A percentile compares a stretch with the other conserved stretches of the same genome.
Evolutionary conservation across 164 flowering plant genomes (phyloP).

Genomic region (Taxillus chinensis): DNA sequence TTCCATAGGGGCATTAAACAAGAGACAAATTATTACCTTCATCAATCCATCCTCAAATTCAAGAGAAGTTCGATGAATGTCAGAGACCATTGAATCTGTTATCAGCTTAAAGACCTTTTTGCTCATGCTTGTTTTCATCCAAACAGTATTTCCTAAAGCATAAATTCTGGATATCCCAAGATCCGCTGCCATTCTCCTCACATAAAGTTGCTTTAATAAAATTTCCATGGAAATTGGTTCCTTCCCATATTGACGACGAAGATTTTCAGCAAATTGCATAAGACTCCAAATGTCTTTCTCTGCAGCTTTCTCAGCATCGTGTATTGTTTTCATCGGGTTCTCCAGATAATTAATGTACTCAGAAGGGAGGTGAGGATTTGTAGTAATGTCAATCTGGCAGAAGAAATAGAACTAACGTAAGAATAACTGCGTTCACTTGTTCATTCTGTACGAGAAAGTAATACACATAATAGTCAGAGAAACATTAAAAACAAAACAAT

Average conservation of each 20-base stretch:
- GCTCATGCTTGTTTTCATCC: slow-evolving; percentile 72
- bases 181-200: slow-evolving; percentile 94
- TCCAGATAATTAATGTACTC: slow-evolving; percentile 90
- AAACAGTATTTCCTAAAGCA: slow-evolving; percentile 72
- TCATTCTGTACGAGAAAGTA: background rate
- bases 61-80: slow-evolving; percentile 46
- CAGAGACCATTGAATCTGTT: slow-evolving; percentile 65
- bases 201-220: slow-evolving; percentile 79
- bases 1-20: background rate
- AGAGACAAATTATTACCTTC: slow-evolving; percentile 39
- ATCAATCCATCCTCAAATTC: slow-evolving; percentile 52
- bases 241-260: slow-evolving; percentile 85
- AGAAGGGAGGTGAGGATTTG: slow-evolving; percentile 75
- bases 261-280: slow-evolving; percentile 76
- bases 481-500: too few relatives aligned
- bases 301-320: slow-evolving; percentile 82
- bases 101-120: slow-evolving; percentile 72
- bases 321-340: slow-evolving; percentile 70
- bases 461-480: too few relatives aligned
- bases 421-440: background rate
- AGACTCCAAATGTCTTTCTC: slow-evolving; percentile 69
- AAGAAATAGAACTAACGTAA: slow-evolving; percentile 3
- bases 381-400: slow-evolving; percentile 71
- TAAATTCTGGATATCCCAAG: slow-evolving; percentile 77
- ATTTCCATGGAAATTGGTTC: slow-evolving; percentile 94